A percentile compares a stretch with the other conserved stretches of the same genome.
phyloP scores from a whole-genome alignment of 1,139 yeast genomes.

The Taiozyma onychis region DNA sequence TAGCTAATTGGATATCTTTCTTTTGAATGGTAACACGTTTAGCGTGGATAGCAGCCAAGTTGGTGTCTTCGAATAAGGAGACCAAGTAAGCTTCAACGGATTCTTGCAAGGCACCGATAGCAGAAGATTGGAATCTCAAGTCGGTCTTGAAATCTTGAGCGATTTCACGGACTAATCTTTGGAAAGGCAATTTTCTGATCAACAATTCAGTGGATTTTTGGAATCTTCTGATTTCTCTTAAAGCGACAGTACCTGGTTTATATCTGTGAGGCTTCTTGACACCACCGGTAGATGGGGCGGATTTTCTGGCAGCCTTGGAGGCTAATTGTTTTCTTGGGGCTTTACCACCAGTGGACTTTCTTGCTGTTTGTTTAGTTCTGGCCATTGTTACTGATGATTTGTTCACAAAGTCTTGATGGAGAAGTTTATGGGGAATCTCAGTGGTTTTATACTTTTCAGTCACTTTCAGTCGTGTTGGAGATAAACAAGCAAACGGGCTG shows the following conservation, averaged over 20 bases:
- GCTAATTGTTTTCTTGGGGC: constrained; percentile 99
- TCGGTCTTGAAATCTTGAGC: constrained; percentile 98
- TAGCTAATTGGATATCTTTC: constrained; percentile 98
- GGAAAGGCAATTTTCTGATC: constrained; percentile 98
- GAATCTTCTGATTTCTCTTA: constrained; percentile 99
- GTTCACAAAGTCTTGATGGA: no score
- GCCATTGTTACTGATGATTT: constrained; percentile 52
- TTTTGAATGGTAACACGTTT: constrained; percentile 99
- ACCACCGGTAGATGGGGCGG: constrained; percentile 98
- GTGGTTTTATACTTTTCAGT: neutral
- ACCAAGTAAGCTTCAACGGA: constrained; percentile 96
- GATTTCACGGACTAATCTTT: constrained; percentile 96
- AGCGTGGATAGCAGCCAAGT: constrained; percentile 98
- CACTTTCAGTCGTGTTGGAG: neutral
- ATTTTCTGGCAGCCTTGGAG: constrained; percentile 98
- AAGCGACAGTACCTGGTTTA: constrained; percentile 99
- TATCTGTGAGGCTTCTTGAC: constrained; percentile 99
- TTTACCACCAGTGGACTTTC: constrained; percentile 99
- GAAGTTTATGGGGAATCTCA: neutral
- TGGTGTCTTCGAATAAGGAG: constrained; percentile 91
- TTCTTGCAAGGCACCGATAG: constrained; percentile 98
- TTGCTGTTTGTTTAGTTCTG: constrained; percentile 98
- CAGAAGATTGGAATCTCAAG: constrained; percentile 97
- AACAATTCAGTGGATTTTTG: constrained; percentile 96
- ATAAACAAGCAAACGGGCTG: neutral